Evolutionary conservation across 805 yeast species (phyloP).

Genomic region (Candida rishiriensis): DNA sequence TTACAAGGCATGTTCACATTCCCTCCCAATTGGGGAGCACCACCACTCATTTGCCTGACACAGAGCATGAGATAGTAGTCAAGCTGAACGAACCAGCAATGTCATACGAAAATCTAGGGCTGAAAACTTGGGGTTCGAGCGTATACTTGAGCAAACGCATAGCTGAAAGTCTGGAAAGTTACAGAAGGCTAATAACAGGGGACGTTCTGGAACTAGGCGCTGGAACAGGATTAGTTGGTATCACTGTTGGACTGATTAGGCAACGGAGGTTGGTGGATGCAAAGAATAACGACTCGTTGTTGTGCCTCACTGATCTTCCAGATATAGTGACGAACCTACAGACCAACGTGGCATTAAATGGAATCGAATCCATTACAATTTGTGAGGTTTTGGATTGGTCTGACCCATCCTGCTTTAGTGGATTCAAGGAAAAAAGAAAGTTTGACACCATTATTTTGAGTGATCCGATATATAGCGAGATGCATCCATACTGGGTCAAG

Average conservation of each 20-base stretch:
- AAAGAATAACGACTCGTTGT: constrained; percentile 27
- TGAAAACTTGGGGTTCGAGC: constrained; percentile 96
- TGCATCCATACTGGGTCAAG: constrained; percentile 73
- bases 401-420: constrained; percentile 36
- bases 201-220: constrained; percentile 78
- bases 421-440: constrained; percentile 20
- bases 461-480: constrained; percentile 83
- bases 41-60: constrained; percentile 15
- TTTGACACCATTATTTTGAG: constrained; percentile 68
- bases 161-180: constrained; percentile 20
- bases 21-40: constrained; percentile 16
- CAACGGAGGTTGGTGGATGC: constrained; percentile 38
- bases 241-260: constrained; percentile 43
- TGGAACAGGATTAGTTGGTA: constrained; percentile 91
- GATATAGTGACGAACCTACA: constrained; percentile 69
- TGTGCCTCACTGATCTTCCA: constrained; percentile 64
- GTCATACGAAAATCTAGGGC: constrained; percentile 81
- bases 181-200: constrained; percentile 16
- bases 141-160: constrained; percentile 59
- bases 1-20: constrained; percentile 54
- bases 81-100: constrained; percentile 74
- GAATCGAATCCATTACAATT: constrained; percentile 16
- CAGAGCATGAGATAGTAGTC: constrained; percentile 19
- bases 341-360: constrained; percentile 56
- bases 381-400: constrained; percentile 73